Evolutionary conservation across 495 filamentous ascomycete genomes (phyloP), one percentile per base, ranked within the genome.

Genomic region (Chlorociboria aeruginascens): DNA sequence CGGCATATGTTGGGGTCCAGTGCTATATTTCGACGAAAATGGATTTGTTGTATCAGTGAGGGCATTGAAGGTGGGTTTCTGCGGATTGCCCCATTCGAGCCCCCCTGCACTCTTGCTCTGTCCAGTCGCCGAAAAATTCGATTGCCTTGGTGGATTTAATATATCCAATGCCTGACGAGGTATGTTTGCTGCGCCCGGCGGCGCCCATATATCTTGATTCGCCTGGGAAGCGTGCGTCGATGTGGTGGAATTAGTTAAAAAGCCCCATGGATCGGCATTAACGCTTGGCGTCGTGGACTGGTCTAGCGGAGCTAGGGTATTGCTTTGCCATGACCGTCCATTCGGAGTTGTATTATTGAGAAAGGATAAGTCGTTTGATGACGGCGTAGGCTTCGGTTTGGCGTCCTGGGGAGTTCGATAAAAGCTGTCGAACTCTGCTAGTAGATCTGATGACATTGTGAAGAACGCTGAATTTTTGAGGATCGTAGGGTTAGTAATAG

Each of bases 391-490:
- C 20, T 30, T 49, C 32, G 43, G 17, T 11, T 48, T 20, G 8
- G 20, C 17, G 13, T 46, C 29, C 36, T 45, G 36, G 9, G 57
- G 53, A 39, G 50, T 42, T 43, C 16, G 37, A 33, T 60, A 60
- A 46, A 60, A 46, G 49, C 64, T 66, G 51, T 78, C 81, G 54
- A 89, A 89, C 42, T 78, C 80, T 42, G 82, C 81, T 33, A 84
- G 77, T 32, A 89, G 71, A 54, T 87, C 84, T 43, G 81, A 76
- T 37, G 84, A 89, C 84, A 89, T 89, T 17, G 32, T 57, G 42
- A n/a, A 43, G 44, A 29, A 40, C 13, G 10, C 17, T n/a, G 25
- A 42, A 25, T 1, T 25, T 25, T 25, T 25, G 1, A 25, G 20
- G 20, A 25, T 25, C 20, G 20, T 4, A 25, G 20, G 4, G 1